Base-by-base conservation (phyloP, 352 stramenopile species). In the Phytopythium cucurbitacearum region DNA sequence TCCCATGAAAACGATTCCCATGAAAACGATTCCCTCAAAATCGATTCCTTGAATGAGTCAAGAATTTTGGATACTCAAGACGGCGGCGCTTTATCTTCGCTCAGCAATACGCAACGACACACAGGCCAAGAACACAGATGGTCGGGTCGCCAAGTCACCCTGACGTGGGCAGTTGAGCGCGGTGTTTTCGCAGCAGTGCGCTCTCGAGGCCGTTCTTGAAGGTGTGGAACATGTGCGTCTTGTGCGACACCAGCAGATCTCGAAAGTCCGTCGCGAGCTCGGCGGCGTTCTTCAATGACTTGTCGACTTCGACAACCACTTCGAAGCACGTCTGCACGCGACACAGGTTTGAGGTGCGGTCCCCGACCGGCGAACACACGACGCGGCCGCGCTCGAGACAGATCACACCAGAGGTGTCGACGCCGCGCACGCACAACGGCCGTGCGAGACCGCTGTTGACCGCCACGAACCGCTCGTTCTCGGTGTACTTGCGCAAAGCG, bases 361-460 rank as follows among this genome's bases (percentile, higher is more conserved):
- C 10, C 28, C 11, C 32, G 43, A 48, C 43, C 21, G 15, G 7
- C 21, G 43, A 48, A 11, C 41, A 34, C 13, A 52, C 47, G n/a
- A 52, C 37, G 15, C 47, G 47, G 3, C 47, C 47, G 4, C 16
- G 32, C 47, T 52, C 47, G 36, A 8, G 47, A 16, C 37, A 52
- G 6, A 35, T 12, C 5, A 52, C n/a, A 42, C 34, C 47, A 3
- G 15, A 40, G 9, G 33, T 21, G 15, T 52, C 15, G 16, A 9
- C 15, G 2, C 47, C 47, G 16, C 35, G 33, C 15, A 52, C 15
- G 8, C 15, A 4, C 8, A 15, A 33, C 10, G 47, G 47, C 3
- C 37, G 35, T 36, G n/a, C 47, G 7, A 40, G 3, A 7, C 47
- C 47, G 37, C 37, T 35, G 15, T 32, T 52, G 3, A 52, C 7